phyloP scores from a whole-genome alignment of 257 asterid species.

The Ehretia macrophylla region DNA sequence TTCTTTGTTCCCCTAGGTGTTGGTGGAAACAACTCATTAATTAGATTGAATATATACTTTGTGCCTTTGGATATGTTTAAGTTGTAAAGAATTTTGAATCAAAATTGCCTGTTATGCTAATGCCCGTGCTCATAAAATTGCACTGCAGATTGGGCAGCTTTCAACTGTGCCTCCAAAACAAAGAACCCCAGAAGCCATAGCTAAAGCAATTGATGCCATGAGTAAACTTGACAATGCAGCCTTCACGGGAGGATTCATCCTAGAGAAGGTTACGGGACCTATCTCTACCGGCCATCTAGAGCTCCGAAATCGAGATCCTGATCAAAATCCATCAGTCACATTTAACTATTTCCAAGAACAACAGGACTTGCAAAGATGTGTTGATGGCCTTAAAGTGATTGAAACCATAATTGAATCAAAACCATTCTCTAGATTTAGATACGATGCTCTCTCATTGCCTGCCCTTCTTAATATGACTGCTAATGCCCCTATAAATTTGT shows the following conservation, averaged over 20 bases:
- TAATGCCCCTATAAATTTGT: slow-evolving; percentile 47
- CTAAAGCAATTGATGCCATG: slow-evolving; percentile 50
- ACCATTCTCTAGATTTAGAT: slow-evolving; percentile 48
- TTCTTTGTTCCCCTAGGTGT: no score
- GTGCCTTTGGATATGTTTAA: no score
- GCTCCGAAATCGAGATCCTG: slow-evolving; percentile 43
- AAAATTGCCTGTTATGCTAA: no score
- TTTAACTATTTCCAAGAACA: slow-evolving; percentile 77
- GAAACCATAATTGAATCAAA: slow-evolving; percentile 58
- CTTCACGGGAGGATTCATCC: slow-evolving; percentile 72
- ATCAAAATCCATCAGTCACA: slow-evolving; percentile 66
- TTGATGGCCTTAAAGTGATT: slow-evolving; percentile 54
- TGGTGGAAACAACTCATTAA: no score
- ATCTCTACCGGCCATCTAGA: slow-evolving; percentile 57
- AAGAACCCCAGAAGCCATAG: slow-evolving; percentile 66
- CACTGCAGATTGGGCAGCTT: slow-evolving; percentile 72
- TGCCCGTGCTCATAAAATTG: not conserved
- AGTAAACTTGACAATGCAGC: slow-evolving; percentile 35
- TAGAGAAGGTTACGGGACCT: slow-evolving; percentile 75
- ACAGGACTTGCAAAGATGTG: slow-evolving; percentile 57
- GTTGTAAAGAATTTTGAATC: no score
- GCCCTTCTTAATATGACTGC: slow-evolving; percentile 72
- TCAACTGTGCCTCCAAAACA: slow-evolving; percentile 80
- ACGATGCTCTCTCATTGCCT: slow-evolving; percentile 34
- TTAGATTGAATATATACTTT: no score